Conservation (phyloP, 2,329 filamentous ascomycete species). For the Phialemoniopsis sp. region DNA sequence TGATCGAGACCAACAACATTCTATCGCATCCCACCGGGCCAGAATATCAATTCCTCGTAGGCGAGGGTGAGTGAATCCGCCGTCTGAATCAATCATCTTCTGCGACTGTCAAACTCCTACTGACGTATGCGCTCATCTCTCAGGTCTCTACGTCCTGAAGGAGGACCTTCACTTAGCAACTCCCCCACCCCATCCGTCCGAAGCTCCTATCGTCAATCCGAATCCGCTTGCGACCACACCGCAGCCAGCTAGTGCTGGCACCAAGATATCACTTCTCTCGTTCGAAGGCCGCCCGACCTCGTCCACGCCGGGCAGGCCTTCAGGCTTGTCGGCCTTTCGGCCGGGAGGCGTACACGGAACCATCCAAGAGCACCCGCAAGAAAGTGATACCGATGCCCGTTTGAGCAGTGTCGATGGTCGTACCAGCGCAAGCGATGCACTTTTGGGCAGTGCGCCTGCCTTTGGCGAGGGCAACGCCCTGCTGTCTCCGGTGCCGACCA, state of each 20-base stretch:
- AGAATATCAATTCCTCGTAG: slow-evolving; percentile 86
- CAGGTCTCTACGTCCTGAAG: slow-evolving; percentile 84
- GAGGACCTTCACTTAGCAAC: slow-evolving; percentile 92
- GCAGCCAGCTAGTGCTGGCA: slow-evolving; percentile 78
- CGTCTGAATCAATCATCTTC: not conserved
- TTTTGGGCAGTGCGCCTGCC: slow-evolving; percentile 49
- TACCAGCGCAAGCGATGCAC: slow-evolving; percentile 49
- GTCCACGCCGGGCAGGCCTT: slow-evolving; percentile 31
- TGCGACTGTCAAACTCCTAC: not conserved
- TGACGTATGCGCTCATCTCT: slow-evolving; percentile 4
- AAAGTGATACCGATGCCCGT: slow-evolving; percentile 55
- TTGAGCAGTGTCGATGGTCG: slow-evolving; percentile 53
- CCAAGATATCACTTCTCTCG: slow-evolving; percentile 74
- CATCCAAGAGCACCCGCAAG: slow-evolving; percentile 59
- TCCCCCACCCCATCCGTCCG: slow-evolving; percentile 91
- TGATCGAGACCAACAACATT: slow-evolving; percentile 93
- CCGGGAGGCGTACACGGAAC: slow-evolving; percentile 38
- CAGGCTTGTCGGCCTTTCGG: slow-evolving; percentile 43
- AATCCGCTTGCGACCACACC: slow-evolving; percentile 88
- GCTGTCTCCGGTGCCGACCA: slow-evolving; percentile 57
- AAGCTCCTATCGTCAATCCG: slow-evolving; percentile 79
- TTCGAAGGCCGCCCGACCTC: slow-evolving; percentile 58
- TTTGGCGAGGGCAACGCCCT: slow-evolving; percentile 86
- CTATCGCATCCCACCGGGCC: slow-evolving; percentile 74
- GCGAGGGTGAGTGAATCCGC: slow-evolving; percentile 65